phyloP scores from a whole-genome alignment of 2,329 filamentous ascomycete species.

The Fusarium tuaranense region DNA sequence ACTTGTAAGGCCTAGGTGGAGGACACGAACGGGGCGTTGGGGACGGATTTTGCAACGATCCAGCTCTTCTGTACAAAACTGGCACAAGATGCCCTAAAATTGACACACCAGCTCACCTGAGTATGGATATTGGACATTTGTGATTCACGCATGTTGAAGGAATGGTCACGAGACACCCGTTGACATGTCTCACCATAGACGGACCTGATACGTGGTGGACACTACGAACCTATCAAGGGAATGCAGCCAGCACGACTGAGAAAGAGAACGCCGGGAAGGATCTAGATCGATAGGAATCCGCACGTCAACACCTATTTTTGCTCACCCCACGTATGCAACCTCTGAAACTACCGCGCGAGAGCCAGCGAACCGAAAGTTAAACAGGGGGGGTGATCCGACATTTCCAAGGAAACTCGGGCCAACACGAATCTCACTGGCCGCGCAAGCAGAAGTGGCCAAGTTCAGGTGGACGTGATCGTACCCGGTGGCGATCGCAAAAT shows the following conservation, averaged over 20 bases:
- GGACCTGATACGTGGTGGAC: constrained; percentile 7
- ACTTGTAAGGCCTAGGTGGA: constrained; percentile 17
- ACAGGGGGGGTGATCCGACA: constrained; percentile 17
- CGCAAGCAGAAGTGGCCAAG: constrained; percentile 19
- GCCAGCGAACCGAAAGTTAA: constrained; percentile 8
- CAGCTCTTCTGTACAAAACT: constrained; percentile 28
- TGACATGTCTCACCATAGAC: constrained; percentile 12
- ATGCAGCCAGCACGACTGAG: not conserved
- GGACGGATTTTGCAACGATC: constrained; percentile 20
- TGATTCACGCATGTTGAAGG: not conserved
- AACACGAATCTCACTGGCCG: constrained; percentile 14
- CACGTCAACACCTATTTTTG: not conserved
- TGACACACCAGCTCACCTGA: constrained; percentile 14
- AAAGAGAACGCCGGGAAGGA: not conserved
- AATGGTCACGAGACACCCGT: constrained; percentile 1
- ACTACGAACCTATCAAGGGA: not conserved
- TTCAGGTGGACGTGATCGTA: not conserved
- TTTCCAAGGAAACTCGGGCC: constrained; percentile 6
- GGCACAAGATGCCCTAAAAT: constrained; percentile 16
- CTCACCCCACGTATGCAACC: not conserved
- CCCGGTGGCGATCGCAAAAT: constrained; percentile 2
- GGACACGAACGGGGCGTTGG: constrained; percentile 28
- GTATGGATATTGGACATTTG: not conserved
- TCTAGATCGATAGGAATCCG: not conserved
- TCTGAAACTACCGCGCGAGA: not conserved